phyloP scores from a whole-genome alignment of 306 rosid genomes.

The Citrullus amarus region DNA sequence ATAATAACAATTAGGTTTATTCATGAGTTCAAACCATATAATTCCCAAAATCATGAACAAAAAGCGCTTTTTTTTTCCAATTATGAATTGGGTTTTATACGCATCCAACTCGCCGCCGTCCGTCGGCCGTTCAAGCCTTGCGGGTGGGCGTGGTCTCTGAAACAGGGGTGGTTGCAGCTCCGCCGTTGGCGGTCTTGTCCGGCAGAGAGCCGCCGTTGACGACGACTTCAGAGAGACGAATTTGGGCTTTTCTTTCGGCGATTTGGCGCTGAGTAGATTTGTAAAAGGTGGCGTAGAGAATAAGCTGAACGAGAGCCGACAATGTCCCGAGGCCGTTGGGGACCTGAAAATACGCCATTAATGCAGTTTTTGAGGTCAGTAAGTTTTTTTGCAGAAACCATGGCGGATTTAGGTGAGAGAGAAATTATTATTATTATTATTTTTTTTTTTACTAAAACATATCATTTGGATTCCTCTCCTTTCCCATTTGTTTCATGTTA shows the following conservation, averaged over 20 bases:
- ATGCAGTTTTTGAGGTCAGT: neutral
- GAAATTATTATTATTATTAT: neutral
- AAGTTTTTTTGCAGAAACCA: neutral
- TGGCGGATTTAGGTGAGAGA: neutral
- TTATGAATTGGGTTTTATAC: neutral
- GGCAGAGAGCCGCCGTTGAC: neutral
- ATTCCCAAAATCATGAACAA: neutral
- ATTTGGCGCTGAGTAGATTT: conserved; percentile 48
- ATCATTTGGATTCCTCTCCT: too few species aligned
- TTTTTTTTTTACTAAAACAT: too few species aligned
- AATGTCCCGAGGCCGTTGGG: conserved; percentile 75
- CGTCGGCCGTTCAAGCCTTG: neutral
- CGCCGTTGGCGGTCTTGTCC: neutral
- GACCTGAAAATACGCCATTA: conserved; percentile 29
- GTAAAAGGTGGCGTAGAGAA: conserved; percentile 68
- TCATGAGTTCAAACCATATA: neutral
- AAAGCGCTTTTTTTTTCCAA: neutral
- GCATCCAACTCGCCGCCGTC: neutral
- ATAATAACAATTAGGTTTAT: neutral
- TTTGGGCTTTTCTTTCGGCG: conserved; percentile 33
- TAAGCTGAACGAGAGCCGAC: conserved; percentile 43
- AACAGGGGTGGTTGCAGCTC: neutral
- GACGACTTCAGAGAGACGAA: conserved; percentile 27
- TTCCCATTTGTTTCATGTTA: too few species aligned
- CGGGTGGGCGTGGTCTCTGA: neutral